Percentiles rank a stretch among this genome's conserved stretches.
Conservation (phyloP, 495 filamentous ascomycete genomes). For the Alectoria sarmentosa region DNA sequence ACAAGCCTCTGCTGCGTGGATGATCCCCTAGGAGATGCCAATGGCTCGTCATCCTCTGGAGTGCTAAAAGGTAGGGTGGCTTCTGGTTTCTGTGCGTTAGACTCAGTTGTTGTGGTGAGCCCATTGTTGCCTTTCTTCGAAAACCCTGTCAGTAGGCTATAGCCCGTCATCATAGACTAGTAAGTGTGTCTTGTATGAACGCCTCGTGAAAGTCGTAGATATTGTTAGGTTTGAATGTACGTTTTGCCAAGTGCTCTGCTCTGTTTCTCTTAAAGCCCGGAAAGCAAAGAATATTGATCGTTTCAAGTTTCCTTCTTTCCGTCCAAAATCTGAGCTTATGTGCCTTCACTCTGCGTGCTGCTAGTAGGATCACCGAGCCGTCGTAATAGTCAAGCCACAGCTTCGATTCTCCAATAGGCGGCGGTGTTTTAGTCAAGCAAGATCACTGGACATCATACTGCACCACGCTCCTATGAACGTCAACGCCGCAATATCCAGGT, state of each 20-base stretch:
- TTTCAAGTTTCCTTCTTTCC: background rate
- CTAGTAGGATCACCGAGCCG: background rate
- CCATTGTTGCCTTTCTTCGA: constrained; percentile 10
- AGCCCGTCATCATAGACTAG: background rate
- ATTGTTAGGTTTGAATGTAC: background rate
- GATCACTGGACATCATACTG: background rate
- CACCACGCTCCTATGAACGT: background rate
- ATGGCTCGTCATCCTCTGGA: constrained; percentile 33
- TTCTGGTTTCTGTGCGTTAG: background rate
- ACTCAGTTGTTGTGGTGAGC: constrained; percentile 5
- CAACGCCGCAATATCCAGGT: background rate
- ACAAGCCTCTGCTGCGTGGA: constrained; percentile 20
- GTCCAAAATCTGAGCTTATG: background rate
- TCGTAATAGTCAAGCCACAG: background rate
- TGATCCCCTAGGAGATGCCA: constrained; percentile 5
- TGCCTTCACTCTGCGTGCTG: background rate
- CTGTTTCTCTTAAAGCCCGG: background rate
- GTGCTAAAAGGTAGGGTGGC: constrained; percentile 23
- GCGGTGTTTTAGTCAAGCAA: background rate
- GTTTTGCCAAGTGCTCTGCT: background rate
- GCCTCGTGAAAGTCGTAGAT: background rate
- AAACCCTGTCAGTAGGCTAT: background rate
- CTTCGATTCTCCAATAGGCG: background rate
- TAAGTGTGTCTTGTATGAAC: background rate
- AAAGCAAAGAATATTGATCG: background rate